Conservation (phyloP, 345 rosid species). For the Cardamine resedifolia region DNA sequence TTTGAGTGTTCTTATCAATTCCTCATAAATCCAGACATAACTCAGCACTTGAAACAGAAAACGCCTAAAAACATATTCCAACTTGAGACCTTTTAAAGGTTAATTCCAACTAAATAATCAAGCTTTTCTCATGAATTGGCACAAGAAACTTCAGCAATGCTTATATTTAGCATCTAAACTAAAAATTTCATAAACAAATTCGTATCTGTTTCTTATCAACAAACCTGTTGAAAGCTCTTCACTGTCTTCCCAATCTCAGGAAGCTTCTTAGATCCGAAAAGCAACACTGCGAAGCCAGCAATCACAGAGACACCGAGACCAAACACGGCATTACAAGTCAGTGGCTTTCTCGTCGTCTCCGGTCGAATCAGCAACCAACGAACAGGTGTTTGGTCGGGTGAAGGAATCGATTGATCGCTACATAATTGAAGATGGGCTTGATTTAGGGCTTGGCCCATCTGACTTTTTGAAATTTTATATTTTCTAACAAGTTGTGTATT, state of each 20-base stretch:
- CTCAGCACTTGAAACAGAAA: too few relatives aligned
- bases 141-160: background rate
- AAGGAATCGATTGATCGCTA: too few relatives aligned
- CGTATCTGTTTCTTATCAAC: too few relatives aligned
- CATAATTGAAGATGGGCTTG: too few relatives aligned
- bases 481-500: too few relatives aligned
- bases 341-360: constrained; percentile 45
- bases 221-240: constrained; percentile 89
- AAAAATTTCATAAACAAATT: too few relatives aligned
- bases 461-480: too few relatives aligned
- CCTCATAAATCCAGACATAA: background rate
- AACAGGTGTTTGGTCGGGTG: constrained; percentile 25
- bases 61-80: background rate
- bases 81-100: background rate
- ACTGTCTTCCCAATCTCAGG: constrained; percentile 95
- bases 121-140: too few relatives aligned
- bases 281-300: constrained; percentile 87
- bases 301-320: constrained; percentile 97
- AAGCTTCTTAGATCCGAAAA: constrained; percentile 93
- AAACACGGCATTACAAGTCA: constrained; percentile 75
- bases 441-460: too few relatives aligned
- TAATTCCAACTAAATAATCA: constrained; percentile 1
- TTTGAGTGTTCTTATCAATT: background rate
- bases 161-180: too few relatives aligned
- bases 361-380: constrained; percentile 44